phyloP scores from a whole-genome alignment of 306 rosid genomes.

The Aeschynomene evenia region DNA sequence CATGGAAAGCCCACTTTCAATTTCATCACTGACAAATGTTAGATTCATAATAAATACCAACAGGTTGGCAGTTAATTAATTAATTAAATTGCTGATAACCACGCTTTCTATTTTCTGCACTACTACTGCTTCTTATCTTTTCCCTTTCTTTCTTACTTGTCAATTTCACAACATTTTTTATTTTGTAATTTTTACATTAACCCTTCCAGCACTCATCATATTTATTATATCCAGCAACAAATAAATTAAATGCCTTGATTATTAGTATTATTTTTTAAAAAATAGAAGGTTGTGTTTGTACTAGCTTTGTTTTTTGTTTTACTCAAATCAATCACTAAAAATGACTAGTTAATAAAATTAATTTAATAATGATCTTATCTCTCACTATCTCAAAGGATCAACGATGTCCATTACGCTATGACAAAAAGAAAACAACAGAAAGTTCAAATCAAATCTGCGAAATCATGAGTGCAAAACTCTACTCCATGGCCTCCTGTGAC shows the following conservation, averaged over 20 bases:
- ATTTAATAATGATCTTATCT: not conserved
- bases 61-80: not conserved
- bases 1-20: not conserved
- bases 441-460: not conserved
- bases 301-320: too few relatives aligned
- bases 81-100: not conserved
- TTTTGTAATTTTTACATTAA: too few relatives aligned
- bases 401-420: not conserved
- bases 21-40: constrained; percentile 7
- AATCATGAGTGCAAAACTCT: not conserved
- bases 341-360: not conserved
- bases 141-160: not conserved
- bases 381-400: not conserved
- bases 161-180: not conserved
- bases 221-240: too few relatives aligned
- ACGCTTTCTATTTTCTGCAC: not conserved
- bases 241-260: too few relatives aligned
- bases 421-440: constrained; percentile 6
- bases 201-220: too few relatives aligned
- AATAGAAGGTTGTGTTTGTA: too few relatives aligned
- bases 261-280: too few relatives aligned
- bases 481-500: not conserved
- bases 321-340: not conserved
- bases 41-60: constrained; percentile 1
- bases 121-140: too few relatives aligned